Evolutionary conservation across 805 yeast species (phyloP), one percentile per base, ranked within the genome.

Genomic region (Candida sonorensis): DNA sequence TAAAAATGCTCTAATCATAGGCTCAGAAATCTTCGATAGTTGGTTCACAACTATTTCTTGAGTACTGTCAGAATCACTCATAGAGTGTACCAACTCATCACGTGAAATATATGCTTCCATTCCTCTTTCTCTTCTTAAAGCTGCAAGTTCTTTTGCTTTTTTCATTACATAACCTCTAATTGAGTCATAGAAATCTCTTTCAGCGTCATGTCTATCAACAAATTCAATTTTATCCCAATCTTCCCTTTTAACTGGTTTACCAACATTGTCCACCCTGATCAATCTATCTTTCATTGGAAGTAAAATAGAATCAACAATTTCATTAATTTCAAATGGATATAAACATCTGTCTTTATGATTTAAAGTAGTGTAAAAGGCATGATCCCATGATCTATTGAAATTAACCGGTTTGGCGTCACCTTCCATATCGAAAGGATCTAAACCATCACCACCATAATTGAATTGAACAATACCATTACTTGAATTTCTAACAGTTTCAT

Each of bases 351-450:
- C 86, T 0, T 61, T 37, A 29, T 66, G 62, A 45, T 72, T 63
- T 41, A 75, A 77, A 1, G 95, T 82, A 35, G 85, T 64, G 59
- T 82, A 81, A 46, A 61, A 68, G 6, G 95, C 79, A 57, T 92
- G 98, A 41, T 79, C 87, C 99, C 99, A 92, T 16, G 95, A 85
- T 53, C 97, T 77, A 35, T 67, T 69, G 56, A 92, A 90, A 55
- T 94, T 87, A 22, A 92, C 98, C 0, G 99, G 98, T 48, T 68
- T 75, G 2, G 97, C 96, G 59, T 94, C 96, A 46, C 98, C 98
- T 62, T 94, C 99, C 98, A 92, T 92, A 61, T 90, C 97, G 53
- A 85, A 69, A 3, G 99, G 99, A 66, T 92, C 99, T 42, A 92
- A 71, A 29, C 97, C 96, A 59, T 92, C 99, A 42, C 97, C 98